These are phyloP conservation scores for Aeminium ludgeri DNA, from an alignment of 495 filamentous ascomycete species.

Conservation along the genomic window DNA sequence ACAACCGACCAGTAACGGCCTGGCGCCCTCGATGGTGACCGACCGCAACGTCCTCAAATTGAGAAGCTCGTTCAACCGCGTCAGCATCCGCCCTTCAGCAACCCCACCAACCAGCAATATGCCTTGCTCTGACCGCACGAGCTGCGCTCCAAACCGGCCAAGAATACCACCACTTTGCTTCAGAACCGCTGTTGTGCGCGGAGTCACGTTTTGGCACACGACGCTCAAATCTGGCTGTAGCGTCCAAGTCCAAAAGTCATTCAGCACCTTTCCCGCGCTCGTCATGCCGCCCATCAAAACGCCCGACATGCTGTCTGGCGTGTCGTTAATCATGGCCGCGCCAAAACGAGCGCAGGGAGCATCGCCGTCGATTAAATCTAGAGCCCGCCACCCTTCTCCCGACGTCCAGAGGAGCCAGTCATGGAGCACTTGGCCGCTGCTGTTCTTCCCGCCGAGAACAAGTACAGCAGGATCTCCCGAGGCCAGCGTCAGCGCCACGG, in stretches of 20 bases:
- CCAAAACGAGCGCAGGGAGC: conserved; percentile 44
- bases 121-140: conserved; percentile 28
- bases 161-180: conserved; percentile 14
- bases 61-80: conserved; percentile 17
- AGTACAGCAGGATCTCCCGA: no score
- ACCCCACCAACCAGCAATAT: conserved; percentile 38
- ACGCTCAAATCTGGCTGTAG: conserved; percentile 20
- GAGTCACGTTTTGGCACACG: conserved; percentile 14
- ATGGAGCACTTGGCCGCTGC: conserved; percentile 34
- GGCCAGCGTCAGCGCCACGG: conserved; percentile 30
- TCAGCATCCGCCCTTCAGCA: conserved; percentile 11
- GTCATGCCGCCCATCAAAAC: conserved; percentile 53
- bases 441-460: conserved; percentile 54
- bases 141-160: conserved; percentile 27
- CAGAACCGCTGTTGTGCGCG: conserved; percentile 5
- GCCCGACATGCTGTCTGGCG: conserved; percentile 26
- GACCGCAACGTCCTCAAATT: conserved; percentile 15
- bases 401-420: conserved; percentile 51
- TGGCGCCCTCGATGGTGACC: conserved; percentile 11
- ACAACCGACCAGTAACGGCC: conserved; percentile 53
- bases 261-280: conserved; percentile 38
- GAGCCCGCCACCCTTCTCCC: conserved; percentile 33
- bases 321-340: conserved; percentile 30
- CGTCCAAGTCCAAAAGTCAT: conserved; percentile 43
- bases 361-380: conserved; percentile 27